Base-by-base conservation (phyloP, 2,329 filamentous ascomycete species). In the Pestalotiopsis sp. region DNA sequence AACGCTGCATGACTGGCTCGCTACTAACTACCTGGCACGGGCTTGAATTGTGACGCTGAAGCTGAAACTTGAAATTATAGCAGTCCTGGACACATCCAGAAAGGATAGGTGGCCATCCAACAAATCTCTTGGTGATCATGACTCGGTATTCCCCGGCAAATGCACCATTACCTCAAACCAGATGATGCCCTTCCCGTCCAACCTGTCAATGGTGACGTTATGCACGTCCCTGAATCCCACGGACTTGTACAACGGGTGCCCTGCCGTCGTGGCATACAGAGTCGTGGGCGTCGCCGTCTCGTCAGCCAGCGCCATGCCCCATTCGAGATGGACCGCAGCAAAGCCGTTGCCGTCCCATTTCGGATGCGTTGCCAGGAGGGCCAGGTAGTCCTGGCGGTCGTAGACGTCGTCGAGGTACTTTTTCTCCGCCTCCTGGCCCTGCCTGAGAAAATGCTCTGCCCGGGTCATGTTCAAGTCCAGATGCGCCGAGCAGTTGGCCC, bases 311-410 rank as follows among this genome's bases (percentile, higher is more conserved):
- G 64, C 49, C 45, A 66, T n/a, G 12, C 64, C 64, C 64, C 64
- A 66, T 25, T 39, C n/a, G 25, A 66, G 64, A 58, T 66, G 64
- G 5, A 25, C 20, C 7, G 64, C 64, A 6, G 45, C 64, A 58
- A 66, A 66, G 27, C 45, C 64, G n/a, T 66, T 56, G 13, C 64
- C 64, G 23, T 66, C 64, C 64, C 64, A 66, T 14, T 66, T 58
- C 14, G 64, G 64, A 20, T 66, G 64, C 12, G 64, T 66, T 13
- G 64, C 64, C 17, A 66, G 41, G 14, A 45, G 20, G 17, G 20
- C 64, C 45, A 66, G 41, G 49, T 66, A 66, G 14, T 27, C 41
- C 17, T 66, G 41, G 17, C 49, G 27, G 7, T 56, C 45, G 31
- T 66, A 66, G 13, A 66, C 45, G n/a, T 66, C 64, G 27, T 66